phyloP scores from a whole-genome alignment of 2,329 filamentous ascomycete species.

The Ramularia endophylla region DNA sequence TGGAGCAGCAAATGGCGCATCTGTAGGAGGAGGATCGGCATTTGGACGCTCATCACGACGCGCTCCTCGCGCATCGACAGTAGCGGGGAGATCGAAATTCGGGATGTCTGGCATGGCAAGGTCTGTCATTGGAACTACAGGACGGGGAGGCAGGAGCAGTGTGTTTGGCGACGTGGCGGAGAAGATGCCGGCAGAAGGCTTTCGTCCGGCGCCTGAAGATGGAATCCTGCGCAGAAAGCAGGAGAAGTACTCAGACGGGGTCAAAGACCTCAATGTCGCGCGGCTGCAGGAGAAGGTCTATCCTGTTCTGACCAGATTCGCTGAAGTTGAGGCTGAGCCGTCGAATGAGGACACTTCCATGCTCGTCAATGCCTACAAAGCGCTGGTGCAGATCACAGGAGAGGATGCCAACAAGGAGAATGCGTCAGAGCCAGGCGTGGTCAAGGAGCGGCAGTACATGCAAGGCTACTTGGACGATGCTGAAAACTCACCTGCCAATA shows the following conservation, averaged over 20 bases:
- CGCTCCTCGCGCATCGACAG: constrained; percentile 30
- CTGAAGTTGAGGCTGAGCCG: constrained; percentile 63
- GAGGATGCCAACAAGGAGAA: constrained; percentile 60
- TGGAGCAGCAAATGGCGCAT: constrained; percentile 24
- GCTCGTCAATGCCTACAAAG: constrained; percentile 74
- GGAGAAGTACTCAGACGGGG: constrained; percentile 68
- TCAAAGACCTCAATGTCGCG: constrained; percentile 70
- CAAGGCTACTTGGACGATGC: constrained; percentile 71
- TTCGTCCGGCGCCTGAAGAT: constrained; percentile 57
- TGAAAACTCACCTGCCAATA: constrained; percentile 56
- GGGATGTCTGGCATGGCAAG: constrained; percentile 67
- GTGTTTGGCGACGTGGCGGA: constrained; percentile 40
- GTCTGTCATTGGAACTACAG: constrained; percentile 81
- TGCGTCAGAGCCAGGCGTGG: constrained; percentile 55
- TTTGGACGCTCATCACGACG: constrained; percentile 49
- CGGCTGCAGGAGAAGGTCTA: constrained; percentile 62
- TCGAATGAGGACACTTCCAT: constrained; percentile 57
- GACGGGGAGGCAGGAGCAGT: constrained; percentile 38
- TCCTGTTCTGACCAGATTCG: constrained; percentile 70
- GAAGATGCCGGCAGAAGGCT: constrained; percentile 42
- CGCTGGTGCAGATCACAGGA: constrained; percentile 70
- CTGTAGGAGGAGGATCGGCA: constrained; percentile 30
- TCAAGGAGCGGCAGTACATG: constrained; percentile 71
- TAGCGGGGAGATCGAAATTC: constrained; percentile 47
- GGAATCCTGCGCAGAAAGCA: constrained; percentile 80